phyloP scores from a whole-genome alignment of 2,329 filamentous ascomycete genomes.

The Bipolaris zeicola region DNA sequence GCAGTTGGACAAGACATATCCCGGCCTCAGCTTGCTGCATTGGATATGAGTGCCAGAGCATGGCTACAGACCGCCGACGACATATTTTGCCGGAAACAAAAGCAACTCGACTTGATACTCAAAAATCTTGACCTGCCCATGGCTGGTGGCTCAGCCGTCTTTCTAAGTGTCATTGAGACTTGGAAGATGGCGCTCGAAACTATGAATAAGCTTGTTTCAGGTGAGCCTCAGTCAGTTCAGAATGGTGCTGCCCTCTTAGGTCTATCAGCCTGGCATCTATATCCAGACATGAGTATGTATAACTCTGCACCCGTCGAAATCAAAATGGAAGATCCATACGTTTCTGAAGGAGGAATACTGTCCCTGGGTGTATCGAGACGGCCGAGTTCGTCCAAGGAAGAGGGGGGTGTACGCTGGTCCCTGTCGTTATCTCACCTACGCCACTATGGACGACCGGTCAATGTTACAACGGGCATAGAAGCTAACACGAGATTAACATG shows the following conservation, averaged over 20 bases:
- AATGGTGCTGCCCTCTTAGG: constrained; percentile 15
- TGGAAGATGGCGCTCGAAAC: not conserved
- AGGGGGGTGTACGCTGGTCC: not conserved
- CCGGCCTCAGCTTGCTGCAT: constrained; percentile 14
- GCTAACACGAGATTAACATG: not conserved
- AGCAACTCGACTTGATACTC: constrained; percentile 19
- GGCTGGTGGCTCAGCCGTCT: not conserved
- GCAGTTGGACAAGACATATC: constrained; percentile 5
- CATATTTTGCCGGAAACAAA: constrained; percentile 6
- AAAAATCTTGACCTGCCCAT: constrained; percentile 12
- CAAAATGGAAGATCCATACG: not conserved
- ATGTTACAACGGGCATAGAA: not conserved
- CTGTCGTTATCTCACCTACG: not conserved
- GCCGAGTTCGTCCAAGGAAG: not conserved
- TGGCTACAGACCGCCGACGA: constrained; percentile 22
- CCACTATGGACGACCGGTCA: not conserved
- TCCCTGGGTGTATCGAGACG: not conserved
- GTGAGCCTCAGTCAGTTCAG: constrained; percentile 4
- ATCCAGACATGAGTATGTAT: constrained; percentile 17
- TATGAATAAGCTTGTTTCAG: not conserved
- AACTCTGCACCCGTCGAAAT: not conserved
- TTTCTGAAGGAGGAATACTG: not conserved
- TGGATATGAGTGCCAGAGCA: constrained; percentile 21
- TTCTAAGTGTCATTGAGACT: constrained; percentile 8
- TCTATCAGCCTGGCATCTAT: constrained; percentile 24